Conservation (phyloP, 176 grass and related monocot genomes). For the Oryza punctata region DNA sequence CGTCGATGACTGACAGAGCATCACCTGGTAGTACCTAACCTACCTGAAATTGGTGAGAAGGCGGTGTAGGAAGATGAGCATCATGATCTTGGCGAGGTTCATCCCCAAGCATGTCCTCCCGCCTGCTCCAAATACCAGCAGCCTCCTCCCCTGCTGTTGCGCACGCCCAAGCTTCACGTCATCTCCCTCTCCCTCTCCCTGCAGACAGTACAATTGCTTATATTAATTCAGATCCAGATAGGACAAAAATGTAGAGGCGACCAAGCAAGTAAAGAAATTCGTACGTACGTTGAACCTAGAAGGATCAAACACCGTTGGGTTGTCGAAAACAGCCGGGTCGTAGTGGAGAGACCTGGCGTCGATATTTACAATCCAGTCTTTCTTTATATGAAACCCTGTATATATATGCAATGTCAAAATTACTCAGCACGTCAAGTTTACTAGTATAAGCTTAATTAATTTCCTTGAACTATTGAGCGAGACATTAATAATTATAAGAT, state of each 20-base stretch:
- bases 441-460: too few species aligned
- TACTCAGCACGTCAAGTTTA: too few species aligned
- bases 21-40: too few species aligned
- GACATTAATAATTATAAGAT: background rate
- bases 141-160: background rate
- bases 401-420: too few species aligned
- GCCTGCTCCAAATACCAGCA: slow-evolving; percentile 79
- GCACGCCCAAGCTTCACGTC: too few species aligned
- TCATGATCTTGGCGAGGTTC: slow-evolving; percentile 89
- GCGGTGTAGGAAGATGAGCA: slow-evolving; percentile 85
- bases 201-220: too few species aligned
- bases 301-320: slow-evolving; percentile 71
- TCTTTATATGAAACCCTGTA: slow-evolving; percentile 70
- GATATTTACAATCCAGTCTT: slow-evolving; percentile 90
- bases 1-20: too few species aligned
- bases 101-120: slow-evolving; percentile 81
- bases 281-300: slow-evolving; percentile 70
- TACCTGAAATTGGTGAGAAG: slow-evolving; percentile 78
- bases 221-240: too few species aligned
- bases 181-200: background rate
- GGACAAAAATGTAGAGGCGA: too few species aligned
- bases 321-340: slow-evolving; percentile 57
- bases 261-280: background rate
- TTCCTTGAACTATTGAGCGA: too few species aligned
- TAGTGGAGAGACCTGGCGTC: slow-evolving; percentile 79